Conservation (phyloP, 176 grass and related monocot species). For the Cenchrus fungigraminus region DNA sequence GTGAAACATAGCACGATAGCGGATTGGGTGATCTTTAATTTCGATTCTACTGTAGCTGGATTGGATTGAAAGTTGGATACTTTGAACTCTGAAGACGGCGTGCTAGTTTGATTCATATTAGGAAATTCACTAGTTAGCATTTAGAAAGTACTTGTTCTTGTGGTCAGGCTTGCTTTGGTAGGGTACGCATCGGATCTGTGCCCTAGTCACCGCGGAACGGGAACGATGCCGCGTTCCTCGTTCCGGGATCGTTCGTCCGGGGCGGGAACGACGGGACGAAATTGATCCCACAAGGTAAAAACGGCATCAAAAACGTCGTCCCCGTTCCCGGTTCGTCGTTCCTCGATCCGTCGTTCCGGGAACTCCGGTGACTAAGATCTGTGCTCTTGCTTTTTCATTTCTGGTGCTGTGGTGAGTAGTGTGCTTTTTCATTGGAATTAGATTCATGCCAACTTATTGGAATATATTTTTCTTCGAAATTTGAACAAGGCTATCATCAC, state of each 20-base stretch:
- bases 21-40: not conserved
- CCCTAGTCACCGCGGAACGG: not conserved
- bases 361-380: not conserved
- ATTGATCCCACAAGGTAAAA: too few relatives aligned
- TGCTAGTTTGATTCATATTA: slow-evolving; percentile 12
- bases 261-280: too few relatives aligned
- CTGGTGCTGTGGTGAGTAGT: not conserved
- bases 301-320: too few relatives aligned
- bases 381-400: slow-evolving; percentile 9
- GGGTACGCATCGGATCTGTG: not conserved
- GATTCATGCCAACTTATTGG: not conserved
- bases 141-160: not conserved
- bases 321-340: too few relatives aligned
- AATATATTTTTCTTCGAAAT: not conserved
- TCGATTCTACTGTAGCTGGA: not conserved
- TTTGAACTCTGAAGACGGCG: slow-evolving; percentile 6
- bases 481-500: slow-evolving; percentile 27
- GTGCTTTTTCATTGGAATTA: slow-evolving; percentile 4
- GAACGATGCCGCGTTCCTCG: too few relatives aligned
- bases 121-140: not conserved
- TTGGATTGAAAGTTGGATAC: not conserved
- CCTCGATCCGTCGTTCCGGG: too few relatives aligned
- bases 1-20: not conserved
- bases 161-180: slow-evolving; percentile 7
- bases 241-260: too few relatives aligned